phyloP scores from a whole-genome alignment of 352 stramenopile genomes.

The Thalassiosira exigua region DNA sequence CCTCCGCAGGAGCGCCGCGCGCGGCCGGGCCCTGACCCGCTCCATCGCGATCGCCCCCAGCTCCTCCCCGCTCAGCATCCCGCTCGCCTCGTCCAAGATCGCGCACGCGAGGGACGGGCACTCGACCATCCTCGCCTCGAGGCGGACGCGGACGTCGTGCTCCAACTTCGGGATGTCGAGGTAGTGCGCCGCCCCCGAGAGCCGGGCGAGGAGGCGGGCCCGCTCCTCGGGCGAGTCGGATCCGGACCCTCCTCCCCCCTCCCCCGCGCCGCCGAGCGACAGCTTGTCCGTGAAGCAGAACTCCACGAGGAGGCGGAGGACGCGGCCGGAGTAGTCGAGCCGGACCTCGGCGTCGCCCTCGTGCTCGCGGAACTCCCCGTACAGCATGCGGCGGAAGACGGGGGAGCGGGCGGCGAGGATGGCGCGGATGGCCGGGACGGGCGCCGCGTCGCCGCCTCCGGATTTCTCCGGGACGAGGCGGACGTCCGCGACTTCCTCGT shows the following conservation, averaged over 20 bases:
- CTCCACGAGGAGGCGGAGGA: slow-evolving; percentile 50
- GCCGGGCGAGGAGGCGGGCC: slow-evolving; percentile 37
- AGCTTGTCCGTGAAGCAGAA: slow-evolving; percentile 58
- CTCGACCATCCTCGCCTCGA: slow-evolving; percentile 40
- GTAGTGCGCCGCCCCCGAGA: slow-evolving; percentile 45
- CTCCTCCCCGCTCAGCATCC: slow-evolving; percentile 41
- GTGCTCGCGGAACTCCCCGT: slow-evolving; percentile 44
- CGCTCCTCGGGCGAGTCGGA: slow-evolving; percentile 6
- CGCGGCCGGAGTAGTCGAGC: slow-evolving; percentile 45
- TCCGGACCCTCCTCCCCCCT: slow-evolving; percentile 1
- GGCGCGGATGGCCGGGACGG: slow-evolving; percentile 37
- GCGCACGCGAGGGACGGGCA: slow-evolving; percentile 52
- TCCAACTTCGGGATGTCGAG: slow-evolving; percentile 56
- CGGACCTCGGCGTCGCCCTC: slow-evolving; percentile 32
- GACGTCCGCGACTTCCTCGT: slow-evolving; percentile 39
- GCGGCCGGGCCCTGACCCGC: slow-evolving; percentile 39
- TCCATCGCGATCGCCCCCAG: slow-evolving; percentile 29
- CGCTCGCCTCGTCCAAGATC: slow-evolving; percentile 47
- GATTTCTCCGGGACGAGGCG: slow-evolving; percentile 17
- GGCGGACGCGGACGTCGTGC: slow-evolving; percentile 25
- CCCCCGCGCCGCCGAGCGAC: slow-evolving; percentile 3
- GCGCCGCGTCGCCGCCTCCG: neutral
- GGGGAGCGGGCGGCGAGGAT: slow-evolving; percentile 45
- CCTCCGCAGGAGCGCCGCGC: slow-evolving; percentile 36
- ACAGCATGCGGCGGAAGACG: slow-evolving; percentile 56